Evolutionary conservation across 2,329 filamentous ascomycete genomes (phyloP).

Genomic region (Pestalotiopsis sp.): DNA sequence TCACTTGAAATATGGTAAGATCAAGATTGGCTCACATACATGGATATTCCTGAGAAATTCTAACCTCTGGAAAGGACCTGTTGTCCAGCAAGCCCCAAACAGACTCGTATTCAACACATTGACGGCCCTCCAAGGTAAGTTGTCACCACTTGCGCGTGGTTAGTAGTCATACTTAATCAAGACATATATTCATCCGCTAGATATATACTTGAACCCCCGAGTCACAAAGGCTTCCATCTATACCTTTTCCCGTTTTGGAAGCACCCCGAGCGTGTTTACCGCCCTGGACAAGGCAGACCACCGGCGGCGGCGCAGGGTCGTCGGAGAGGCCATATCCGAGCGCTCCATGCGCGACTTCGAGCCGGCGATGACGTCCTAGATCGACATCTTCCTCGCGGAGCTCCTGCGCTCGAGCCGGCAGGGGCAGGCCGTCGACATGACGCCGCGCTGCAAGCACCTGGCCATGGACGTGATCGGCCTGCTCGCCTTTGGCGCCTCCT

Average conservation of each 20-base stretch:
- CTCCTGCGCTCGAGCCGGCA: conserved; percentile 10
- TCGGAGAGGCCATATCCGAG: conserved; percentile 6
- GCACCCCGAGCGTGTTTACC: conserved; percentile 14
- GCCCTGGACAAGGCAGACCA: conserved; percentile 8
- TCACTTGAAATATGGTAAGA: conserved; percentile 1
- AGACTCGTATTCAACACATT: conserved; percentile 22
- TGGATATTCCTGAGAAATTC: neutral
- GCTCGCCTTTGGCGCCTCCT: conserved; percentile 22
- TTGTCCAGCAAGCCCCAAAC: conserved; percentile 21
- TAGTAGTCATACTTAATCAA: neutral
- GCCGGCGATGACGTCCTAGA: neutral
- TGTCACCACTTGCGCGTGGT: neutral
- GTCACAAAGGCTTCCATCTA: conserved; percentile 22
- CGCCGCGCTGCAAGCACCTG: conserved; percentile 15
- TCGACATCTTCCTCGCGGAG: conserved; percentile 10
- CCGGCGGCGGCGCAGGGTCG: conserved; percentile 5
- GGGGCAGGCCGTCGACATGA: conserved; percentile 17
- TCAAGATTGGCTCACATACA: no score
- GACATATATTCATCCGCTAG: conserved; percentile 6
- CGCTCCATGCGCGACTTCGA: conserved; percentile 13
- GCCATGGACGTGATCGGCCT: conserved; percentile 21
- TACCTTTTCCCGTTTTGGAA: conserved; percentile 14
- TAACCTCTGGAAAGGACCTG: conserved; percentile 14
- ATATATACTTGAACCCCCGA: conserved; percentile 23
- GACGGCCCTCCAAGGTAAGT: conserved; percentile 16